Percentiles rank a stretch among this genome's conserved stretches.
Conservation (phyloP, 257 asterid genomes). For the Lycium barbarum region DNA sequence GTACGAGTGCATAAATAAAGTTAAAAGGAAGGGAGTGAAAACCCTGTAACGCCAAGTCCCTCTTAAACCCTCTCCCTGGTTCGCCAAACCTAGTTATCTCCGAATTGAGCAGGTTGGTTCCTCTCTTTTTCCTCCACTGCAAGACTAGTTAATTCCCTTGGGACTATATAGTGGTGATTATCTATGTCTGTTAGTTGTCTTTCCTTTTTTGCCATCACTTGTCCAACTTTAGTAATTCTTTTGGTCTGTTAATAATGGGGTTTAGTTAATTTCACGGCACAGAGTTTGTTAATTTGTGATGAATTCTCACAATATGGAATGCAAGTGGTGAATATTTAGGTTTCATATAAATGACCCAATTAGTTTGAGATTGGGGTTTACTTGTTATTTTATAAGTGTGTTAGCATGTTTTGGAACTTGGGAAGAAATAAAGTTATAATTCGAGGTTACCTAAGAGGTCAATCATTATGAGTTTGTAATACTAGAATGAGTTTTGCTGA, state of each 20-base stretch:
- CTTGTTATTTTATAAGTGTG: not conserved
- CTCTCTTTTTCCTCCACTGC: not conserved
- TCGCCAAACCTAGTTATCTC: not conserved
- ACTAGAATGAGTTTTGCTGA: not conserved
- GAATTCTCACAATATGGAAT: not conserved
- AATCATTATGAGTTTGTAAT: not conserved
- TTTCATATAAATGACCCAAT: not conserved
- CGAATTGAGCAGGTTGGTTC: constrained; percentile 14
- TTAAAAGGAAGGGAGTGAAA: not conserved
- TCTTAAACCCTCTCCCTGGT: constrained; percentile 23
- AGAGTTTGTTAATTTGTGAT: not conserved
- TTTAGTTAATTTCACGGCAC: not conserved
- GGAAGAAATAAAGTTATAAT: not conserved
- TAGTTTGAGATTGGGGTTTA: not conserved
- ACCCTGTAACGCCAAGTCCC: not conserved
- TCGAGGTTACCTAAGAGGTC: not conserved
- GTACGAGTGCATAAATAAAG: too few species aligned
- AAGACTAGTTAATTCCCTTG: too few species aligned
- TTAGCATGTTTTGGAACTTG: not conserved
- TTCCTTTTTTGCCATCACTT: not conserved
- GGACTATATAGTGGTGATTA: not conserved
- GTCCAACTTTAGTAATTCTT: not conserved
- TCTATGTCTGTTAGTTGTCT: not conserved
- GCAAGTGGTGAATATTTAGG: not conserved
- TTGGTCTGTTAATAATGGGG: not conserved